Evolutionary conservation across 441 rosid species (phyloP).

Genomic region (Populus hybrid): DNA sequence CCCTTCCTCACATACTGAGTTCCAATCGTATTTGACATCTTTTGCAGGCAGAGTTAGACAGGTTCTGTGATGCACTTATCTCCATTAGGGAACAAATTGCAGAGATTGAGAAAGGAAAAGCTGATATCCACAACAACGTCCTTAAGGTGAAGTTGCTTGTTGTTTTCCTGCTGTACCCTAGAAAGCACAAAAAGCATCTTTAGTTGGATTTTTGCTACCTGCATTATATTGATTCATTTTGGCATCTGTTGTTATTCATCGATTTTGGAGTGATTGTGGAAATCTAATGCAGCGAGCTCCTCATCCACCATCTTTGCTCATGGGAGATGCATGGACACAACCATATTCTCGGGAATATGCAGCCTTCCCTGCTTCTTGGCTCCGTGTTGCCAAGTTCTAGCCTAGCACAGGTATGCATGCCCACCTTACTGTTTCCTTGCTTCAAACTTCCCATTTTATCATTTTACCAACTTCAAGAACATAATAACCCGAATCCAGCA

Average conservation of each 20-base stretch:
- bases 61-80: conserved; percentile 91
- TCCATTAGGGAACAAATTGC: conserved; percentile 92
- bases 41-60: conserved; percentile 86
- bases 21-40: conserved; percentile 9
- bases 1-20: conserved; percentile 2
- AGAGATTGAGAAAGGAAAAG: conserved; percentile 88
- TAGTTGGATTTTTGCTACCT: background rate
- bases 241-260: background rate
- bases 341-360: conserved; percentile 89
- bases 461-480: background rate
- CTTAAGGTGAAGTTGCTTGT: conserved; percentile 58
- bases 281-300: conserved; percentile 74
- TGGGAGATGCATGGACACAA: conserved; percentile 91
- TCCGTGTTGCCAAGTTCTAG: conserved; percentile 85
- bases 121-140: conserved; percentile 80
- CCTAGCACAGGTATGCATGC: conserved; percentile 58
- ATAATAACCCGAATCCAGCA: too few relatives aligned
- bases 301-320: conserved; percentile 91
- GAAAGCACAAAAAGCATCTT: background rate
- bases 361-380: conserved; percentile 96
- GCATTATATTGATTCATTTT: background rate
- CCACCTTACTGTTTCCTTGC: background rate
- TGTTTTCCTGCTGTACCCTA: background rate
- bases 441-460: background rate
- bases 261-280: conserved; percentile 3